A percentile compares a stretch with the other conserved stretches of the same genome.
These are phyloP conservation scores for Inga oerstediana DNA, from an alignment of 306 rosid species.

Conservation along the genomic window DNA sequence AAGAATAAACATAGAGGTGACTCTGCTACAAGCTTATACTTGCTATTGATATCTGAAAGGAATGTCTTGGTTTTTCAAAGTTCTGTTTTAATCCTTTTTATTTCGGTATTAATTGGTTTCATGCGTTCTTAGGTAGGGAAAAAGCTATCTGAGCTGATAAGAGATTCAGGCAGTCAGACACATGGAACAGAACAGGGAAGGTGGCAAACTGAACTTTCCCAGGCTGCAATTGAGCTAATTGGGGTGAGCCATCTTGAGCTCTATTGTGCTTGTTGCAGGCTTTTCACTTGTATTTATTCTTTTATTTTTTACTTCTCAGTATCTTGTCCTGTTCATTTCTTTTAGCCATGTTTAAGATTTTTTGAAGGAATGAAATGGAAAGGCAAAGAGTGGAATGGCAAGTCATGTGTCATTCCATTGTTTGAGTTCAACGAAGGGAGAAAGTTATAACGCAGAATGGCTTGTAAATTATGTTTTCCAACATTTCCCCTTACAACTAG, in stretches of 20 bases:
- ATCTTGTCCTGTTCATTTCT: background rate
- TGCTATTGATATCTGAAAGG: background rate
- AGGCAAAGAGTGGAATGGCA: background rate
- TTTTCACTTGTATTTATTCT: slow-evolving; percentile 17
- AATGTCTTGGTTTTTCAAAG: slow-evolving; percentile 1
- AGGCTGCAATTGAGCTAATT: slow-evolving; percentile 96
- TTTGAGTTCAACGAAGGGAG: background rate
- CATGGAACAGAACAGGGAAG: slow-evolving; percentile 88
- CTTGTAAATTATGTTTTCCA: background rate
- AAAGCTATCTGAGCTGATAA: slow-evolving; percentile 87
- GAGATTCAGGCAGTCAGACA: slow-evolving; percentile 88
- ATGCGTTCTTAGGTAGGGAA: slow-evolving; percentile 80
- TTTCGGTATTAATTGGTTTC: slow-evolving; percentile 15
- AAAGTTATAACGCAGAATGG: background rate
- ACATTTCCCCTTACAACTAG: background rate
- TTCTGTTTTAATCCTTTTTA: slow-evolving; percentile 4
- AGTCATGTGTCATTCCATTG: background rate
- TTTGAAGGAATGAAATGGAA: background rate
- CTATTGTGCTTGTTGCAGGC: slow-evolving; percentile 11
- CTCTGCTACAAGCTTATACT: background rate
- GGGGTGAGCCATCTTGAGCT: slow-evolving; percentile 58
- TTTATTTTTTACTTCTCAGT: background rate
- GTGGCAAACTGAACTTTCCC: slow-evolving; percentile 99
- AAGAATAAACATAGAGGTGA: background rate
- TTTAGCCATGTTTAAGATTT: background rate